Evolutionary conservation across 2,329 filamentous ascomycete genomes (phyloP).

Genomic region (Phyllosticta ampelicida): DNA sequence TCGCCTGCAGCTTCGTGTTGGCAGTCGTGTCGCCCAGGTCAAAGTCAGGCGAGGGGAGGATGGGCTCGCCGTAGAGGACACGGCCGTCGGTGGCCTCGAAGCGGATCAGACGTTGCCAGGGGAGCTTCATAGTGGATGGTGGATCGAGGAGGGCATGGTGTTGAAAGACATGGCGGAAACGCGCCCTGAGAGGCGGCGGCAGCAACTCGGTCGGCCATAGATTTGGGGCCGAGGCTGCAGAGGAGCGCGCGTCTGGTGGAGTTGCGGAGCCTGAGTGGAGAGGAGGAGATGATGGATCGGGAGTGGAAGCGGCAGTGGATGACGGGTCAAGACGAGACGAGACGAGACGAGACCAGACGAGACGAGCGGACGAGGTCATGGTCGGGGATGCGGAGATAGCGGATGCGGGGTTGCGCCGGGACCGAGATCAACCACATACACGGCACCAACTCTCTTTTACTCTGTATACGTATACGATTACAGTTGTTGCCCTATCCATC

Average conservation of each 20-base stretch:
- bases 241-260: not conserved
- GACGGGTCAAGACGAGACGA: no score
- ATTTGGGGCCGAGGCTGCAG: not conserved
- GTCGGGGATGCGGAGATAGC: not conserved
- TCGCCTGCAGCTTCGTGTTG: slow-evolving; percentile 40
- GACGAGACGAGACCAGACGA: no score
- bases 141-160: not conserved
- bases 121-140: not conserved
- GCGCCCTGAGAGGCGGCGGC: not conserved
- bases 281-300: not conserved
- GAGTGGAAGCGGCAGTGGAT: not conserved
- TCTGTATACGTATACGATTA: no score
- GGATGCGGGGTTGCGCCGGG: not conserved
- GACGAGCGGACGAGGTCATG: not conserved
- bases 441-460: not conserved
- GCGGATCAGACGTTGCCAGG: slow-evolving; percentile 45
- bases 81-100: slow-evolving; percentile 43
- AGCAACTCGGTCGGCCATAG: not conserved
- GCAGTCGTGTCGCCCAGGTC: slow-evolving; percentile 41
- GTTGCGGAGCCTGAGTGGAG: not conserved
- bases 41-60: slow-evolving; percentile 34
- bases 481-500: not conserved
- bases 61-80: slow-evolving; percentile 42
- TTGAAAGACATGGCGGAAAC: not conserved
- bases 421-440: not conserved